Evolutionary conservation across 495 filamentous ascomycete species (phyloP), one percentile per base, ranked within the genome.

Genomic region (Penicillium crystallinum): DNA sequence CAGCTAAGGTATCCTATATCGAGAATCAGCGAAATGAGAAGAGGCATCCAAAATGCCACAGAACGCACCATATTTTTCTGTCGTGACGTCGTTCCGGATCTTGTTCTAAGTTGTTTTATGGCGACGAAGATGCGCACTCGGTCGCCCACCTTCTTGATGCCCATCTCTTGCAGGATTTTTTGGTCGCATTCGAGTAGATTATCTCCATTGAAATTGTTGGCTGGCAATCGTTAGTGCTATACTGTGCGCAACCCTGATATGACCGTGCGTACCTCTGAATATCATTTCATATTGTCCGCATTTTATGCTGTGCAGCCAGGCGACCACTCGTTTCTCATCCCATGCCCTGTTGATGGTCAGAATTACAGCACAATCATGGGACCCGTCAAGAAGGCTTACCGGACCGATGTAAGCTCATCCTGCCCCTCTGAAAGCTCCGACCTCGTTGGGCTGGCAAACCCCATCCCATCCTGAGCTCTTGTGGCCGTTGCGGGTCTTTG

Each of bases 141-240:
- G 70, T 99, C 95, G 42, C 93, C 93, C 49, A 99, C 87, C 70
- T 96, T 99, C 57, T 97, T 95, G 55, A 99, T 90, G 22, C 93
- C 93, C 82, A 99, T 91, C 62, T 99, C 93, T 70, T 97, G 95
- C 50, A 99, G 79, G 40, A 93, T 89, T 46, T 87, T 84, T 73
- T 97, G 95, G 66, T 99, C 93, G 69, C 96, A 92, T 70, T 99
- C 93, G 50, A 99, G 79, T 36, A 99, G 76, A 62, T 95, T 96
- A 68, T 95, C 90, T 47, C 93, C 93, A 62, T 90, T 97, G 73
- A 99, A 95, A 63, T 97, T 88, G 62, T 99, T 96, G 52, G 82
- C 84, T 86, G 43, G 4, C 36, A 23, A 21, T 15, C 1, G 46
- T 72, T 49, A 68, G 63, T 35, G 7, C 27, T 23, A 14, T 27